phyloP scores from a whole-genome alignment of 148 eudicot species.

The Bassia scoparia region DNA sequence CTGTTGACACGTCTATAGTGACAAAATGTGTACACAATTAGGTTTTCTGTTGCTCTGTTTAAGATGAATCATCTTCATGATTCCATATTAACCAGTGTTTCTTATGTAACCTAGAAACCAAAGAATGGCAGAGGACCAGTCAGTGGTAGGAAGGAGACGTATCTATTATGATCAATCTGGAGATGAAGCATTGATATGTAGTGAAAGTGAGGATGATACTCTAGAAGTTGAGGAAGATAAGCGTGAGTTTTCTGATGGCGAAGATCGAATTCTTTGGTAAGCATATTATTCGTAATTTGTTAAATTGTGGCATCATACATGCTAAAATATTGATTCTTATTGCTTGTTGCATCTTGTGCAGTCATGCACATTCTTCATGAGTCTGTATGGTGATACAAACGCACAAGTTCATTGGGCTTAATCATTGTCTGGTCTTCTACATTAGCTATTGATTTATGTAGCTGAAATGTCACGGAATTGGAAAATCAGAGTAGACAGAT shows the following conservation, averaged over 20 bases:
- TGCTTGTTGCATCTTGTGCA: background rate
- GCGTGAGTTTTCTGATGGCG: slow-evolving; percentile 66
- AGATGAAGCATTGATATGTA: slow-evolving; percentile 75
- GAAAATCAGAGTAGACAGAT: too few relatives aligned
- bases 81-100: slow-evolving; percentile 1
- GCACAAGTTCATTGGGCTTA: too few relatives aligned
- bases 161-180: slow-evolving; percentile 81
- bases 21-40: background rate
- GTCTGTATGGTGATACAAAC: too few relatives aligned
- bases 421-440: too few relatives aligned
- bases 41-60: too few relatives aligned
- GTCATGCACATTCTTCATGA: background rate
- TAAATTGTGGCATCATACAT: background rate
- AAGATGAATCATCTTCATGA: too few relatives aligned
- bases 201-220: slow-evolving; percentile 87
- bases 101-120: slow-evolving; percentile 60
- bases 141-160: slow-evolving; percentile 83
- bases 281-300: slow-evolving; percentile 11
- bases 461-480: too few relatives aligned
- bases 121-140: slow-evolving; percentile 90
- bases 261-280: slow-evolving; percentile 73
- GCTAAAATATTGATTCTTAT: background rate
- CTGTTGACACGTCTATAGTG: background rate
- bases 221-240: slow-evolving; percentile 57
- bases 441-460: too few relatives aligned